phyloP scores from a whole-genome alignment of 495 filamentous ascomycete species.

The Mytilinidion resinicola region DNA sequence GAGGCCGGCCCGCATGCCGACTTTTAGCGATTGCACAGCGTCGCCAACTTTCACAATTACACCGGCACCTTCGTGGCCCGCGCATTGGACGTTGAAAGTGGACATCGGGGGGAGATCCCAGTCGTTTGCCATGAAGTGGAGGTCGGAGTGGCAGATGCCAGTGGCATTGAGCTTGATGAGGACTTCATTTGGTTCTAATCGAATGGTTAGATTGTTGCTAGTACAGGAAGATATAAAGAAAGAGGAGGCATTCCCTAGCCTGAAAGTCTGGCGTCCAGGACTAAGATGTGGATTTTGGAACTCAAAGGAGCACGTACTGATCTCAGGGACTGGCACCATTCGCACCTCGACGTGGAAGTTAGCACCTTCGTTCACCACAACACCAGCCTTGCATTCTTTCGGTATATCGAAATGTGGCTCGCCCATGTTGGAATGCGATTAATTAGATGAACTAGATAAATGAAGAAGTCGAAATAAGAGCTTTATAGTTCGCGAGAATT shows the following conservation, averaged over 20 bases:
- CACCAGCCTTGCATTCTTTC: conserved; percentile 48
- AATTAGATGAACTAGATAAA: too few relatives aligned
- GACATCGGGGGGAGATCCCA: conserved; percentile 45
- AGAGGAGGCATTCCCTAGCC: not conserved
- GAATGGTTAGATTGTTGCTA: not conserved
- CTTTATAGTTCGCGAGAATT: too few relatives aligned
- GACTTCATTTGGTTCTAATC: conserved; percentile 35
- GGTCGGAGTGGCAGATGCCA: conserved; percentile 37
- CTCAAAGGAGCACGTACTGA: conserved; percentile 35
- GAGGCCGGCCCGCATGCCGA: conserved; percentile 55
- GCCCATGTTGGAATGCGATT: too few relatives aligned
- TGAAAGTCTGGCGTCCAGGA: not conserved
- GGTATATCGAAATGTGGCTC: conserved; percentile 38
- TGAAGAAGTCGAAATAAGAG: too few relatives aligned
- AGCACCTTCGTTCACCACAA: conserved; percentile 50
- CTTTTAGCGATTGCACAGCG: conserved; percentile 48
- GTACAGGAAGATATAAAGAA: not conserved
- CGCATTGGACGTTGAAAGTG: conserved; percentile 41
- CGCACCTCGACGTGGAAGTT: conserved; percentile 48
- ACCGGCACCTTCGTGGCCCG: conserved; percentile 54
- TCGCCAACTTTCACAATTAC: conserved; percentile 48
- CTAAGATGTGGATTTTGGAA: not conserved
- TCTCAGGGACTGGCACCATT: conserved; percentile 47
- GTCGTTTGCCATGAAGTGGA: conserved; percentile 41
- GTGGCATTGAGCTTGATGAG: conserved; percentile 39